phyloP scores from a whole-genome alignment of 371 early-diverging fungal genomes.

The Zychaea mexicana region DNA sequence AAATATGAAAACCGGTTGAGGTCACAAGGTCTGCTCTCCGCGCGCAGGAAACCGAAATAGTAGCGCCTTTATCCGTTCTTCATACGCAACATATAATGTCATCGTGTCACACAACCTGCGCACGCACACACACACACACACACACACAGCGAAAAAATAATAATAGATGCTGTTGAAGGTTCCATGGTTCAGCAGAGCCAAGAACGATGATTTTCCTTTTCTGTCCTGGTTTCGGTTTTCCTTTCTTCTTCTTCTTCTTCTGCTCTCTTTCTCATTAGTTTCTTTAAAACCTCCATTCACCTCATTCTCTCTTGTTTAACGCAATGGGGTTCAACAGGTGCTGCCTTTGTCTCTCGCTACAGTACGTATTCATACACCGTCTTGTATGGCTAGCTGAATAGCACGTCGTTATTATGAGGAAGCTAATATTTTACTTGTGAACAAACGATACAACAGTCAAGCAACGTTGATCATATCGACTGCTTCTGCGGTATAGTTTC shows the following conservation, averaged over 20 bases:
- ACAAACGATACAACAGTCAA: not conserved
- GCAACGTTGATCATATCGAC: slow-evolving; percentile 1
- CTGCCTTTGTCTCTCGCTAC: slow-evolving; percentile 4
- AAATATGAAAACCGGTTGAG: too few relatives aligned
- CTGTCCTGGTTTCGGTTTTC: not conserved
- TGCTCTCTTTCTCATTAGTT: not conserved
- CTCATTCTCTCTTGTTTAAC: not conserved
- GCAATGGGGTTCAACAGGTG: not conserved
- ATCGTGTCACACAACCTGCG: too few relatives aligned
- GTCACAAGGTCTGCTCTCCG: not conserved
- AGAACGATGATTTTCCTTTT: not conserved
- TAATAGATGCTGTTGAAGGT: not conserved
- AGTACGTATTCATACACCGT: not conserved
- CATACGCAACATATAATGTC: too few relatives aligned
- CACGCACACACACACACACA: not conserved
- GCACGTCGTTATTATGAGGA: too few relatives aligned
- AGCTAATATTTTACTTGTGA: not conserved
- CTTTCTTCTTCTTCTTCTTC: not conserved
- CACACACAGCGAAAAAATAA: not conserved
- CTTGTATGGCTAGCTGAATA: too few relatives aligned
- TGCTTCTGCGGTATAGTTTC: not conserved
- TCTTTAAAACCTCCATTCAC: not conserved
- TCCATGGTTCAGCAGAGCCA: not conserved
- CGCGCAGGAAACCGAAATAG: not conserved
- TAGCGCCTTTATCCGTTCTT: too few relatives aligned